Percentiles rank a stretch among this genome's conserved stretches.
Conservation (phyloP, 306 rosid genomes). For the Cucumis hystrix region DNA sequence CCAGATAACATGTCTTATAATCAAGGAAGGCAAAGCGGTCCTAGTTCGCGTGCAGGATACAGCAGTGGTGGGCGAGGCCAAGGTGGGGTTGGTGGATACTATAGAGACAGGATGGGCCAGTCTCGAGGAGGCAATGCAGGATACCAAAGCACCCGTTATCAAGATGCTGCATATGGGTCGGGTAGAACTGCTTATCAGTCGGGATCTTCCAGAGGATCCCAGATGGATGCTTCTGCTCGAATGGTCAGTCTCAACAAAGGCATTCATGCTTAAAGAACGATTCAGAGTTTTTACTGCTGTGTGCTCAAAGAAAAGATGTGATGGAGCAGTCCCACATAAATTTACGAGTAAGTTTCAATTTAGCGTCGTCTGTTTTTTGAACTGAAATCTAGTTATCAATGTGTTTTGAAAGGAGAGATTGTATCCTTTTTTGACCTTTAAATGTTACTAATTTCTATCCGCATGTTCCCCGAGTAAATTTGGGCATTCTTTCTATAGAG, state of each 20-base stretch:
- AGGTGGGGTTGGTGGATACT: constrained; percentile 28
- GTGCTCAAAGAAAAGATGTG: neutral
- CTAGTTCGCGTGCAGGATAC: constrained; percentile 47
- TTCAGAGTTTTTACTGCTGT: neutral
- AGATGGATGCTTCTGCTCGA: constrained; percentile 51
- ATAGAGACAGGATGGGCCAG: constrained; percentile 34
- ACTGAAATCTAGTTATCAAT: neutral
- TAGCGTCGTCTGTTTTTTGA: neutral
- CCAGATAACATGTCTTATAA: constrained; percentile 41
- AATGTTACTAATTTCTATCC: neutral
- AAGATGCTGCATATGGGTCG: constrained; percentile 39
- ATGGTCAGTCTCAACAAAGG: constrained; percentile 74
- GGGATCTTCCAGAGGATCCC: constrained; percentile 50
- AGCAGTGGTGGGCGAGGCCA: constrained; percentile 43
- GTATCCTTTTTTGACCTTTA: neutral
- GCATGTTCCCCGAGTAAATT: neutral
- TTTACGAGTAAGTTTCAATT: neutral
- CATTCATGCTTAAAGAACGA: constrained; percentile 18
- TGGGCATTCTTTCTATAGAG: neutral
- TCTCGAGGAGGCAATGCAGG: constrained; percentile 34
- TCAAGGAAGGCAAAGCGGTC: constrained; percentile 51
- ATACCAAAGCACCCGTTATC: constrained; percentile 42
- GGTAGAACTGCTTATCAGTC: constrained; percentile 42
- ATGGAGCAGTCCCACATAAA: neutral
- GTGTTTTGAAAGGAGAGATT: neutral